phyloP scores from a whole-genome alignment of 495 filamentous ascomycete species.

The Neurospora sp. region DNA sequence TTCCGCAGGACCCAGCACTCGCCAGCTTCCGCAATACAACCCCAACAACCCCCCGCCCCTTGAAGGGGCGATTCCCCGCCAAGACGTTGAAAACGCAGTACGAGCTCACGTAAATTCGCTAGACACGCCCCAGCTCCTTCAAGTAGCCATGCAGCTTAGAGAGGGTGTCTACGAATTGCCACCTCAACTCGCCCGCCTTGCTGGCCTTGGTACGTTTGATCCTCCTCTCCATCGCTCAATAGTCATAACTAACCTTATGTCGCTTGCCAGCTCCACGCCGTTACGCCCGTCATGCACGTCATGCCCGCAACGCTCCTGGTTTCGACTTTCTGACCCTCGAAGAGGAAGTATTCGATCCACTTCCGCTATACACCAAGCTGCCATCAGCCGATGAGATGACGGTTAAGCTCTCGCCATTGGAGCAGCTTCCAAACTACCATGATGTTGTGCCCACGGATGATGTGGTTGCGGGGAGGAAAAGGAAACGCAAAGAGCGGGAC shows the following conservation, averaged over 20 bases:
- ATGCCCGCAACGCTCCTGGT: too few species aligned
- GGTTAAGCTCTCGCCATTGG: neutral
- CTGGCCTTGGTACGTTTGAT: too few species aligned
- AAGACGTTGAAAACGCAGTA: neutral
- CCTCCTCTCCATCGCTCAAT: too few species aligned
- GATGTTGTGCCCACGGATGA: neutral
- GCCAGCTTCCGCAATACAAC: neutral
- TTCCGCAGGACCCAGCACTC: neutral
- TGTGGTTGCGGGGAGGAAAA: neutral
- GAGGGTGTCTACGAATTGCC: too few species aligned
- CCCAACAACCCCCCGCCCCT: accelerated
- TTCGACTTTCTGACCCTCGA: neutral
- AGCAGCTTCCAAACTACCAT: neutral
- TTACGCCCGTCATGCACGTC: too few species aligned
- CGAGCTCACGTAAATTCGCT: too few species aligned
- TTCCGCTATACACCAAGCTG: neutral
- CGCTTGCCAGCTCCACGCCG: too few species aligned
- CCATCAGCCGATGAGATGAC: neutral
- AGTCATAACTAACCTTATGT: too few species aligned
- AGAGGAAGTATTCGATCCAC: neutral
- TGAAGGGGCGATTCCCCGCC: neutral
- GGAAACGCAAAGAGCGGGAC: neutral
- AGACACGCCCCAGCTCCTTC: too few species aligned
- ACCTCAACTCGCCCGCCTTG: too few species aligned
- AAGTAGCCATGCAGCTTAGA: too few species aligned